Base-by-base conservation (phyloP, 176 grass and related monocot genomes). In the Guadua angustifolia region DNA sequence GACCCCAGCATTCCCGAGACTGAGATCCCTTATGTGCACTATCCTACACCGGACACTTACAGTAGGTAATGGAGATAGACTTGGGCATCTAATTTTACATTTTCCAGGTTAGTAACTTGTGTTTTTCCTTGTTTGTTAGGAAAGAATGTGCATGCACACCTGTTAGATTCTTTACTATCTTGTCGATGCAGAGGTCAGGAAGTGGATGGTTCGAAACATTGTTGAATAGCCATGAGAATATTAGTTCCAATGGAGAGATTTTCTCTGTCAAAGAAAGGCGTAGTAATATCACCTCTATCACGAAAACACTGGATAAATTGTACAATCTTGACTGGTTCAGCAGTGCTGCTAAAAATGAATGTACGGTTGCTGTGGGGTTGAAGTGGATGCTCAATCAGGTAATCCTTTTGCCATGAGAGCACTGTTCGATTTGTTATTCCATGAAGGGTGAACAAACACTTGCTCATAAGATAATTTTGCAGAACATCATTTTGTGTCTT, bases 341-440 rank as follows among this genome's bases (percentile, higher is more conserved):
- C 75, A 96, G 97, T 86, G 87, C 97, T 81, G 85, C 93, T 70
- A 96, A 96, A 81, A 99, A 99, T 84, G 97, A 99, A 79, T 99
- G 97, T 67, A 94, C 91, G 1, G 83, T 88, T 56, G 97, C 93
- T 44, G 70, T 95, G 63, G 97, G 97, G 33, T 78, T 99, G 67
- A 99, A 96, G 63, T 99, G 97, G 97, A 99, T 96, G 97, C 91
- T 99, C 70, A 99, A 96, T 94, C 97, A 99, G 93, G 97, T 99
- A 89, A 43, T 38, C 6, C 52, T 51, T 35, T 64, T 32, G 9
- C 35, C 19, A 51, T 77, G 4, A 44, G 1, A 56, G 4, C 55
- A 64, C 7, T 61, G 13, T 73, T 85, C 8, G 7, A 42, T 73
- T 76, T 21, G n/a, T 57, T 35, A 32, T 11, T 82, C 3, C 19